Percentiles rank a stretch among this genome's conserved stretches.
Conservation (phyloP, 2,329 filamentous ascomycete genomes). For the Paracoccidioides lutzii region DNA sequence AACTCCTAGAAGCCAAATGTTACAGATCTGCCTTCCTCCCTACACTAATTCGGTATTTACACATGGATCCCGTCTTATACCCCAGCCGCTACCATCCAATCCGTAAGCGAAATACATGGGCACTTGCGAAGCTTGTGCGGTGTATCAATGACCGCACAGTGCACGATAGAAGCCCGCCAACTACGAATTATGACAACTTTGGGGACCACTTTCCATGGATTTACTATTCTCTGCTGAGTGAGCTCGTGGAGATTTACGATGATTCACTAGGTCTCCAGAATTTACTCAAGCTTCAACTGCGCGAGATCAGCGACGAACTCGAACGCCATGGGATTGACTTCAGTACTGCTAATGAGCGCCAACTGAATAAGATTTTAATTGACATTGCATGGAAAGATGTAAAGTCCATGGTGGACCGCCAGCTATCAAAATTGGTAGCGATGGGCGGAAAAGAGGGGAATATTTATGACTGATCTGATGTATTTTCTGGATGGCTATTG, state of each 20-base stretch:
- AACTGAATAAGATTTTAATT: constrained; percentile 14
- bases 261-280: constrained; percentile 9
- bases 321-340: constrained; percentile 19
- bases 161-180: constrained; percentile 8
- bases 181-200: constrained; percentile 15
- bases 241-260: constrained; percentile 16
- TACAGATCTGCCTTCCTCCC: constrained; percentile 40
- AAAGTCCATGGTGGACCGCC: constrained; percentile 22
- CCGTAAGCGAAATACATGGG: constrained; percentile 37
- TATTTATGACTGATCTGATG: background rate
- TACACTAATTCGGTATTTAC: constrained; percentile 38
- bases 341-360: constrained; percentile 17
- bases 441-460: background rate
- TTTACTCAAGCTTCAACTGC: constrained; percentile 20
- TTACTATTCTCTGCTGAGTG: constrained; percentile 22
- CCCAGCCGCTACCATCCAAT: constrained; percentile 38
- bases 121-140: constrained; percentile 20
- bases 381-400: constrained; percentile 38
- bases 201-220: constrained; percentile 19
- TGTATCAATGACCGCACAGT: constrained; percentile 12
- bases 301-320: constrained; percentile 16
- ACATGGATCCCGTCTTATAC: constrained; percentile 41
- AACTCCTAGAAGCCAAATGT: constrained; percentile 31
- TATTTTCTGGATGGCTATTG: too few relatives aligned
- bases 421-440: constrained; percentile 6